These are phyloP conservation scores for Cytospora paraplurivora DNA, from an alignment of 2,329 filamentous ascomycete genomes.

Conservation along the genomic window DNA sequence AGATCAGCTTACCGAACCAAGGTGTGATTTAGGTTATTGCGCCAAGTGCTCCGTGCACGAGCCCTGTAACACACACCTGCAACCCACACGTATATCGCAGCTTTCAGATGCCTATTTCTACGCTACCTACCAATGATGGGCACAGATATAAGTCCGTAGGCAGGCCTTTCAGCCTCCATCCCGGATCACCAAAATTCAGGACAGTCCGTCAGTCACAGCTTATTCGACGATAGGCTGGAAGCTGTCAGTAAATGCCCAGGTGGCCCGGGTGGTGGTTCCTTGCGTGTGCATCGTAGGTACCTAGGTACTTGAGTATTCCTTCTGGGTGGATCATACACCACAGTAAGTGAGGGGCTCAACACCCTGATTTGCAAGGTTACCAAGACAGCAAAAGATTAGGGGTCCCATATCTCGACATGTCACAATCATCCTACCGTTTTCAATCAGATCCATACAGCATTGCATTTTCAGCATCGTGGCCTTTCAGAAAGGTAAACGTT, in stretches of 20 bases:
- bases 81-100: not conserved
- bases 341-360: not conserved
- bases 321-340: too few species aligned
- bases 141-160: too few species aligned
- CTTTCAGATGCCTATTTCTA: not conserved
- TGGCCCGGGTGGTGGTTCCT: too few species aligned
- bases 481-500: not conserved
- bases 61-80: not conserved
- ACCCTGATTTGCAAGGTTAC: not conserved
- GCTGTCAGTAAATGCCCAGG: too few species aligned
- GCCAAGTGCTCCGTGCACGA: not conserved
- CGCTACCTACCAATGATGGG: too few species aligned
- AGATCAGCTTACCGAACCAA: not conserved
- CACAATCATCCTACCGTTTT: not conserved
- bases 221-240: too few species aligned
- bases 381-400: not conserved
- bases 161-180: too few species aligned
- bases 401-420: too few species aligned
- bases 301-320: too few species aligned
- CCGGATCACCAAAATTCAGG: too few species aligned
- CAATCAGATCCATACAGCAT: not conserved
- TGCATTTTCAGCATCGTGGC: not conserved
- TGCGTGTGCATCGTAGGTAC: too few species aligned
- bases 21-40: not conserved
- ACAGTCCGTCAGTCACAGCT: too few species aligned